These are phyloP conservation scores for Otatea glauca DNA, from an alignment of 176 grass and related monocot genomes.

Conservation along the genomic window DNA sequence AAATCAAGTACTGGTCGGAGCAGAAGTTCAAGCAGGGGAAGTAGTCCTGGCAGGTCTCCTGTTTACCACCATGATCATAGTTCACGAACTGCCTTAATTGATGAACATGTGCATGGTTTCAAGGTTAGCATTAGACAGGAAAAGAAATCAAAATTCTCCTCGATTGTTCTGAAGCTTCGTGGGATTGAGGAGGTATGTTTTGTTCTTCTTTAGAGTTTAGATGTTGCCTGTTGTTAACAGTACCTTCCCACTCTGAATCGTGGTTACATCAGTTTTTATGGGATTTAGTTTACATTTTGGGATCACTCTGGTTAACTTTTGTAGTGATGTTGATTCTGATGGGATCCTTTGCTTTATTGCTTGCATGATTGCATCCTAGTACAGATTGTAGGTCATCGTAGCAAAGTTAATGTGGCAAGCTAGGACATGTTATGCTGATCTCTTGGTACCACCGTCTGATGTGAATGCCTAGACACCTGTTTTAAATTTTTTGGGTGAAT, in stretches of 20 bases:
- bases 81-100: conserved; percentile 59
- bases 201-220: background rate
- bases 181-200: conserved; percentile 88
- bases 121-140: conserved; percentile 92
- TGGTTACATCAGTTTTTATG: background rate
- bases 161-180: conserved; percentile 92
- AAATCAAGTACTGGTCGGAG: conserved; percentile 81
- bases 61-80: conserved; percentile 71
- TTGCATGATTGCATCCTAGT: conserved; percentile 10
- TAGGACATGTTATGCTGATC: conserved; percentile 34
- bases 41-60: conserved; percentile 86
- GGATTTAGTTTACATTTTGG: conserved; percentile 16
- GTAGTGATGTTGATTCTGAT: background rate
- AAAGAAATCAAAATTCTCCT: conserved; percentile 97
- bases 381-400: conserved; percentile 18
- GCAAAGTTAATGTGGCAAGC: conserved; percentile 31
- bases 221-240: background rate
- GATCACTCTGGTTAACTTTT: background rate
- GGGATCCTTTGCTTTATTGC: conserved; percentile 33
- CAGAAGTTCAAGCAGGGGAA: conserved; percentile 97
- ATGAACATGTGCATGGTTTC: conserved; percentile 92
- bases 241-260: background rate
- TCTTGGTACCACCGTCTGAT: conserved; percentile 1
- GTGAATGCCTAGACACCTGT: conserved; percentile 14
- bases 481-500: conserved; percentile 15